A percentile compares a stretch with the other conserved stretches of the same genome.
phyloP scores from a whole-genome alignment of 192 early-diverging fungal species.

The Glomus cerebriforme region DNA sequence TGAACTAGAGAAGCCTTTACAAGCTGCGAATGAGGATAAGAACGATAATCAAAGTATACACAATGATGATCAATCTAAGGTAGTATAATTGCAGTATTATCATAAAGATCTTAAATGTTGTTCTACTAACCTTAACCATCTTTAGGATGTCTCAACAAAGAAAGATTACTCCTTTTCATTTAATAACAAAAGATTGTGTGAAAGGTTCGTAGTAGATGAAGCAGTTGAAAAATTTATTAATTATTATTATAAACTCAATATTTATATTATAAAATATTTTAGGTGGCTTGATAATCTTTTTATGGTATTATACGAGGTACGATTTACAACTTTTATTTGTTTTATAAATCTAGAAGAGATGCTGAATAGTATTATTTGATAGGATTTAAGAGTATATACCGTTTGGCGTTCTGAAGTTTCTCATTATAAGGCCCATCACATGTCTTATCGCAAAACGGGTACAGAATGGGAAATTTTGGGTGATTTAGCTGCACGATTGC shows the following conservation, averaged over 20 bases:
- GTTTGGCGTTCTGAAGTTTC: constrained; percentile 86
- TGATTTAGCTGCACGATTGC: constrained; percentile 85
- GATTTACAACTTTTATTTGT: background rate
- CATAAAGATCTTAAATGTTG: background rate
- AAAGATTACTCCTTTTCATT: constrained; percentile 69
- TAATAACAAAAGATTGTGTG: constrained; percentile 95
- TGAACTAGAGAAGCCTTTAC: constrained; percentile 43
- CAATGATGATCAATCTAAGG: constrained; percentile 42
- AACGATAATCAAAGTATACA: constrained; percentile 19
- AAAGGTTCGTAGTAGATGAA: constrained; percentile 39
- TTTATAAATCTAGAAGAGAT: background rate
- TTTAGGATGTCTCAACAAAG: constrained; percentile 21
- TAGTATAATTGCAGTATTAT: constrained; percentile 10
- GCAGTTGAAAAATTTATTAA: background rate
- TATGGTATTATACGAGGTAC: constrained; percentile 95
- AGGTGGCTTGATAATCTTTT: constrained; percentile 99
- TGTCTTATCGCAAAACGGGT: constrained; percentile 88
- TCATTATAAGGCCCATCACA: constrained; percentile 71
- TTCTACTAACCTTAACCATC: constrained; percentile 6
- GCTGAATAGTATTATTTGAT: background rate
- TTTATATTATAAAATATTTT: background rate
- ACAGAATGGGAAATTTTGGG: constrained; percentile 99
- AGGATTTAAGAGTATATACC: constrained; percentile 89
- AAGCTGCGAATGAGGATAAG: constrained; percentile 40
- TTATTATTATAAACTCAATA: background rate